Conservation (phyloP, 148 eudicot species). For the Polygonum maritimum region DNA sequence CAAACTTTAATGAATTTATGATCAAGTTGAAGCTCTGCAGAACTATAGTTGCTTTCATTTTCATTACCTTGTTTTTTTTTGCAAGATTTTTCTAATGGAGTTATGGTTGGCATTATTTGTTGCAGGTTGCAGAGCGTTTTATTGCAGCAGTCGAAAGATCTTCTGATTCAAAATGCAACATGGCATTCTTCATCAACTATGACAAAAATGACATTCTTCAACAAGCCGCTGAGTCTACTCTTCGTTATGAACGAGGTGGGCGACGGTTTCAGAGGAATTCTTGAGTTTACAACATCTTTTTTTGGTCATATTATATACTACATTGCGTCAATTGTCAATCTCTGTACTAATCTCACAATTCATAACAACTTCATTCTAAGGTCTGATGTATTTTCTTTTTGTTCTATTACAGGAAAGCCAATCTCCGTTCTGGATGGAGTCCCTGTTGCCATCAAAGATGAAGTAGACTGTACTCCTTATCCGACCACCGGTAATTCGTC, state of each 20-base stretch:
- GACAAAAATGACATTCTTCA: constrained; percentile 43
- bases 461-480: constrained; percentile 90
- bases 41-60: background rate
- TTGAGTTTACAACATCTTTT: background rate
- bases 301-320: background rate
- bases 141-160: constrained; percentile 45
- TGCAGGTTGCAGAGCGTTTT: constrained; percentile 69
- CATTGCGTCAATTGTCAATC: background rate
- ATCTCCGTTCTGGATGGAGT: constrained; percentile 89
- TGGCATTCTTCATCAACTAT: constrained; percentile 80
- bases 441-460: constrained; percentile 86
- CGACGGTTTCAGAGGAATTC: background rate
- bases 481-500: constrained; percentile 71
- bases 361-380: background rate
- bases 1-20: background rate
- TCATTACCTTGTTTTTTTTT: background rate
- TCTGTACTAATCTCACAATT: background rate
- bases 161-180: constrained; percentile 34
- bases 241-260: constrained; percentile 60
- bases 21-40: background rate
- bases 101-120: background rate
- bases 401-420: constrained; percentile 50
- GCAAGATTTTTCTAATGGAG: background rate
- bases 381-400: background rate
- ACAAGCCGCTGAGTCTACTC: constrained; percentile 80